Base-by-base conservation (phyloP, 169 alveolate genomes). In the Hepatocystis sp. region DNA sequence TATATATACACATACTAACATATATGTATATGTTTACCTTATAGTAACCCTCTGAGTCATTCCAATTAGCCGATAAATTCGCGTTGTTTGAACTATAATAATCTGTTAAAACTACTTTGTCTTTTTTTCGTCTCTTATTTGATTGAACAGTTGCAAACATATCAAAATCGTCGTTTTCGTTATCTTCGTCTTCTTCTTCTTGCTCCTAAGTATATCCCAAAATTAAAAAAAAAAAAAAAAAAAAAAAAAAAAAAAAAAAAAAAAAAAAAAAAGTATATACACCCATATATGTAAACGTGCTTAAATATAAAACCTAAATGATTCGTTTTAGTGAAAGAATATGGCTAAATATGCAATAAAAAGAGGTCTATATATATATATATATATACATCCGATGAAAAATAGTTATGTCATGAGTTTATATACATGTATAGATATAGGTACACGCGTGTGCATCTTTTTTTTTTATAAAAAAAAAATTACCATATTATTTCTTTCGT, bases 31-130 rank as follows among this genome's bases (percentile, higher is more conserved):
- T 7, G 5, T 56, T 30, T 25, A 85, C 95, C 91, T 92, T 91
- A 51, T 92, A 92, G 39, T 92, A 92, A 32, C 95, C 95, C 63
- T 92, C 95, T n/a, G 94, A 85, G 42, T 92, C 95, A 66, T 92
- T 92, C 95, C 95, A 92, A 28, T 92, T 89, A 86, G 90, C 95
- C 21, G 93, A 84, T 23, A 92, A 90, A 28, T 86, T 86, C 4
- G 91, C 86, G 61, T 81, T 84, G 42, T 55, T 67, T 11, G 90
- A 44, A 2, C 68, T 32, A 46, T 78, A 71, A 71, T 71, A 71
- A 44, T 71, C 68, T 1, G 86, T 71, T 56, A 71, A 56, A 23
- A 19, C 27, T 28, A 58, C 47, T 8, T 58, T 71, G 55, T 71
- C 86, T 8, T 56, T 46, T 71, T 56, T 46, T 71, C 67, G 40